Conservation (phyloP, 257 asterid genomes). For the Nicotiana knightiana region DNA sequence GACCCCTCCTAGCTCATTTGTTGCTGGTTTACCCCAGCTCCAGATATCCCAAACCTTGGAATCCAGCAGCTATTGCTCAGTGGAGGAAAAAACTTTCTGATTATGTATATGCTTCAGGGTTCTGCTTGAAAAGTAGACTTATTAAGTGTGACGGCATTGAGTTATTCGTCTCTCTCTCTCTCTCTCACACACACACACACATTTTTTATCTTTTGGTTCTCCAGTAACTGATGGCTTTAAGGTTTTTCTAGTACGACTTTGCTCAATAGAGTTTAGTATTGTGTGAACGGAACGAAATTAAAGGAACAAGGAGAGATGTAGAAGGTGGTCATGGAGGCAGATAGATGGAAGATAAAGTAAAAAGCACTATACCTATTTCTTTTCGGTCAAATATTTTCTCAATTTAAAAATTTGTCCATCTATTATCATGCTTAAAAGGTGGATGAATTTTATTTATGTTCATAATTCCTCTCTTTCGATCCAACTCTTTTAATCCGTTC, state of each 20-base stretch:
- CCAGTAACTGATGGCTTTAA: background rate
- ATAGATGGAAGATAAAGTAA: background rate
- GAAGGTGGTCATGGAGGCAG: background rate
- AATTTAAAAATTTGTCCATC: background rate
- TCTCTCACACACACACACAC: background rate
- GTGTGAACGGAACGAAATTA: background rate
- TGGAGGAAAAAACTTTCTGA: background rate
- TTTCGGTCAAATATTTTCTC: background rate
- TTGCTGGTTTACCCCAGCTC: background rate
- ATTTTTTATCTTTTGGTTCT: background rate
- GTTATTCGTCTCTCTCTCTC: background rate
- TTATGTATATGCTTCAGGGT: background rate
- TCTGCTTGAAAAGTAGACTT: background rate
- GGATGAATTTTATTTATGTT: background rate
- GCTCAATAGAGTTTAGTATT: background rate
- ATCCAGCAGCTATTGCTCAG: background rate
- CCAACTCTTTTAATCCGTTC: background rate
- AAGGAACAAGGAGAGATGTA: background rate
- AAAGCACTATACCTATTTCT: background rate
- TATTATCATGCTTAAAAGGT: background rate
- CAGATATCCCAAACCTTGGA: background rate
- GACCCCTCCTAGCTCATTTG: background rate
- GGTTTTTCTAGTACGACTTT: background rate
- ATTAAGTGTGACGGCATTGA: background rate
- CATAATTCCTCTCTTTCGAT: background rate